Base-by-base conservation (phyloP, 306 rosid species). In the Vachellia collinsii region DNA sequence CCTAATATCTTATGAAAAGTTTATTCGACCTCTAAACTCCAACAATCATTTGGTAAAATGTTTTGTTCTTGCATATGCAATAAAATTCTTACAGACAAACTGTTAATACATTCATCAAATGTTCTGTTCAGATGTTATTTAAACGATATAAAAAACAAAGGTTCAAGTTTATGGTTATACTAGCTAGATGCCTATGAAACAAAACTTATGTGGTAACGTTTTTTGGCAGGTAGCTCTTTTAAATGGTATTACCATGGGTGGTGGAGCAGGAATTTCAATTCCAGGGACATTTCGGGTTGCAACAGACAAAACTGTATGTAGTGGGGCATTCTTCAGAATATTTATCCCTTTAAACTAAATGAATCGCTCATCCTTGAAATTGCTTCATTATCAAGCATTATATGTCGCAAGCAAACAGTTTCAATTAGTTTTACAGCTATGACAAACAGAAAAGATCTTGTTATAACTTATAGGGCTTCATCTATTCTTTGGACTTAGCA, bases 211-310 rank as follows among this genome's bases (percentile, higher is more conserved):
- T 72, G 65, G 74, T 78, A 51, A 48, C 81, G 34, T 65, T 47
- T 67, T 83, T 43, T 34, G 74, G 84, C 88, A 93, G 98, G 96
- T 91, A 79, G 94, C 99, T 65, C 89, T 93, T 85, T 85, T 95
- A 72, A 88, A 95, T 87, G 98, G 99, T 54, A 82, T 95, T 78
- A 93, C 97, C 71, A 92, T 95, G 99, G 98, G 99, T 81, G 99
- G 99, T 66, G 99, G 99, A 42, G 97, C 93, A 71, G 98, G 97
- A 78, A 83, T 95, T 72, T 93, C 99, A 81, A 86, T 95, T 76
- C 99, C 98, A 1, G 97, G 97, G 70, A 95, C 90, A 46, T 91
- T 95, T 75, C 92, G 92, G 23, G 83, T 93, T 79, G 97, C 96
- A 75, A 93, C 98, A 23, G 91, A 95, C 76, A 95, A 90, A 87